Percentiles rank a stretch among this genome's conserved stretches.
Conservation (phyloP, 176 grass and related monocot genomes). For the Aegilops umbellulata region DNA sequence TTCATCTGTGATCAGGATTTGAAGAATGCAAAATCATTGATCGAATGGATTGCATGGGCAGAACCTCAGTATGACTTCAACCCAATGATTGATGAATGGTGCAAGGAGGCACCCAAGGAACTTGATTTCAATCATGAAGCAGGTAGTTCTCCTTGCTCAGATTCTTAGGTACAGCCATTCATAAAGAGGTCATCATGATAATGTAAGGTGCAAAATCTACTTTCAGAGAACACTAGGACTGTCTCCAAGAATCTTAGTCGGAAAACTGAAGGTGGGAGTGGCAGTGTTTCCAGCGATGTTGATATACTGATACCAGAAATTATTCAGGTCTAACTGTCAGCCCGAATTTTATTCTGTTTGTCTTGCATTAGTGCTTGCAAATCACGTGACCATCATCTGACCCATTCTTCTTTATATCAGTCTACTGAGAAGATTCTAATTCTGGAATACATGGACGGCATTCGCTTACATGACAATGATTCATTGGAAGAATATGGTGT, state of each 20-base stretch:
- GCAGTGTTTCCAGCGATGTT: constrained; percentile 45
- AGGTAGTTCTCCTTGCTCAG: constrained; percentile 47
- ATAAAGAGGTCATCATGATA: constrained; percentile 8
- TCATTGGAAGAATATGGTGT: constrained; percentile 75
- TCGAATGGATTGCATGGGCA: constrained; percentile 98
- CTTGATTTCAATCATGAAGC: constrained; percentile 99
- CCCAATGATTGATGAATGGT: constrained; percentile 98
- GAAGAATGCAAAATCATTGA: constrained; percentile 93
- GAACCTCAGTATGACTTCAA: constrained; percentile 92
- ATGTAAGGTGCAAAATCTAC: background rate
- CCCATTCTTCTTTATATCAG: constrained; percentile 40
- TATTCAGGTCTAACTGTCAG: constrained; percentile 64
- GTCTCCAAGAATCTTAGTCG: constrained; percentile 69
- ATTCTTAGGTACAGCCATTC: background rate
- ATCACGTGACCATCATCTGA: constrained; percentile 29
- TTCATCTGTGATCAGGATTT: constrained; percentile 67
- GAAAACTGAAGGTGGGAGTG: constrained; percentile 26
- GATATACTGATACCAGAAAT: constrained; percentile 90
- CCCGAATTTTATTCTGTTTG: constrained; percentile 14
- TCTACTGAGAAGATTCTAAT: constrained; percentile 87
- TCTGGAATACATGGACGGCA: constrained; percentile 97
- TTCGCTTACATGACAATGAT: constrained; percentile 85
- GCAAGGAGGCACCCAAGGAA: constrained; percentile 92
- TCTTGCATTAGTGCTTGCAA: constrained; percentile 16
- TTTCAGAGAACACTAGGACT: constrained; percentile 86